Percentiles rank a stretch among this genome's conserved stretches.
phyloP scores from a whole-genome alignment of 768 basidiomycete species.

The Udeniomyces megalosporus region DNA sequence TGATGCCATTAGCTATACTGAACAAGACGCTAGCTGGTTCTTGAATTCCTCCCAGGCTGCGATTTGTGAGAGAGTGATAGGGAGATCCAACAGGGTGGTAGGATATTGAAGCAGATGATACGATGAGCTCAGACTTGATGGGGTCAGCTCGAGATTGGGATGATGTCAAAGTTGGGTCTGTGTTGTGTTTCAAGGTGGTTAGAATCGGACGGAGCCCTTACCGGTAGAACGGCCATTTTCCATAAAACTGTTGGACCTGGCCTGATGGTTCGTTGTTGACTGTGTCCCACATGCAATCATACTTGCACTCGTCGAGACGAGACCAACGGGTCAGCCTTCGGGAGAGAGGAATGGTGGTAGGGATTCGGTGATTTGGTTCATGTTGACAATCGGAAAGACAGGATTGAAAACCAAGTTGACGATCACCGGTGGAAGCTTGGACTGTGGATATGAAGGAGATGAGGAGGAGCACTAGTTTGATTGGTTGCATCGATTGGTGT shows the following conservation, averaged over 20 bases:
- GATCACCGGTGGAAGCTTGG: no score
- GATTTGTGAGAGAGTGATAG: neutral
- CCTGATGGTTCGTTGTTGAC: slow-evolving; percentile 14
- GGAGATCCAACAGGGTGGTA: no score
- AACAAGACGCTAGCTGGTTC: slow-evolving; percentile 86
- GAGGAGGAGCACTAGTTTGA: no score
- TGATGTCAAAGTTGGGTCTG: neutral
- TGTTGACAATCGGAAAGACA: no score
- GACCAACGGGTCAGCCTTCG: slow-evolving; percentile 32
- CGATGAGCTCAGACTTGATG: no score
- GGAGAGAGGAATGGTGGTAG: no score
- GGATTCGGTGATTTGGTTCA: no score
- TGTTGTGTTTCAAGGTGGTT: no score
- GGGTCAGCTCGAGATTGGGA: neutral
- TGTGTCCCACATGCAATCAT: slow-evolving; percentile 58
- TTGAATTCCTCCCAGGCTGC: slow-evolving; percentile 46
- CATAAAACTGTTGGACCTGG: slow-evolving; percentile 61
- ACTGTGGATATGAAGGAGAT: no score
- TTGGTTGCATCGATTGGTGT: no score
- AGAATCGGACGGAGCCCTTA: slow-evolving; percentile 33
- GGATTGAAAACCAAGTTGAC: no score
- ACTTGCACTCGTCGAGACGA: slow-evolving; percentile 59
- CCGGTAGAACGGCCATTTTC: slow-evolving; percentile 95
- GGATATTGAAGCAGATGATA: no score
- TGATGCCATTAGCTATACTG: slow-evolving; percentile 68